A percentile compares a stretch with the other conserved stretches of the same genome.
Conservation (phyloP, 2,329 filamentous ascomycete species). For the Rhinocladiella mackenziei region DNA sequence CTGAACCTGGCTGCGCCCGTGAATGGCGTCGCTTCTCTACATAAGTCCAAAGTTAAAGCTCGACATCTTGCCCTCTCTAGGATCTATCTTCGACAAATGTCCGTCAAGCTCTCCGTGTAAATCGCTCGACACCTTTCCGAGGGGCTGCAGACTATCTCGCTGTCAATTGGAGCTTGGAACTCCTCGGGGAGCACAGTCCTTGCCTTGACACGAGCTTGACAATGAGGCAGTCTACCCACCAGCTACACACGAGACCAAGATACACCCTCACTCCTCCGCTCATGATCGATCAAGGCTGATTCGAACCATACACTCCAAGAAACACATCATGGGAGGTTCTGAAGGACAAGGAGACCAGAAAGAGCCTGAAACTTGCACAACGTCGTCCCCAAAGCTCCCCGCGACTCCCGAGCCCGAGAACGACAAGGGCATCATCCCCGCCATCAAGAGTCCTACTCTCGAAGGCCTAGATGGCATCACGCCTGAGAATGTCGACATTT, state of each 20-base stretch:
- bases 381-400: constrained; percentile 19
- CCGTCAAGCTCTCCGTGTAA: background rate
- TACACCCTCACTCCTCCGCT: constrained; percentile 7
- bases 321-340: constrained; percentile 16
- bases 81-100: no score
- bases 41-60: no score
- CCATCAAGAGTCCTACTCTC: constrained; percentile 33
- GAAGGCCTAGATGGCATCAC: constrained; percentile 33
- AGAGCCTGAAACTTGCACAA: constrained; percentile 13
- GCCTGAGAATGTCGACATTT: constrained; percentile 58
- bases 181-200: constrained; percentile 12
- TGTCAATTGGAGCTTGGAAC: background rate
- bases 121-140: background rate
- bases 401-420: constrained; percentile 29
- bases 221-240: constrained; percentile 20
- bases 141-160: background rate
- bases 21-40: constrained; percentile 6
- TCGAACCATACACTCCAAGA: no score
- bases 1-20: constrained; percentile 4
- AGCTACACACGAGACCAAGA: constrained; percentile 8
- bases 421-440: constrained; percentile 29
- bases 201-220: constrained; percentile 14
- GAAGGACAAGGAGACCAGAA: constrained; percentile 12
- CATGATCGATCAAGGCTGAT: constrained; percentile 11
- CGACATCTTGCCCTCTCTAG: no score